Conservation (phyloP, 495 filamentous ascomycete genomes). For the Lepidopterella palustris region DNA sequence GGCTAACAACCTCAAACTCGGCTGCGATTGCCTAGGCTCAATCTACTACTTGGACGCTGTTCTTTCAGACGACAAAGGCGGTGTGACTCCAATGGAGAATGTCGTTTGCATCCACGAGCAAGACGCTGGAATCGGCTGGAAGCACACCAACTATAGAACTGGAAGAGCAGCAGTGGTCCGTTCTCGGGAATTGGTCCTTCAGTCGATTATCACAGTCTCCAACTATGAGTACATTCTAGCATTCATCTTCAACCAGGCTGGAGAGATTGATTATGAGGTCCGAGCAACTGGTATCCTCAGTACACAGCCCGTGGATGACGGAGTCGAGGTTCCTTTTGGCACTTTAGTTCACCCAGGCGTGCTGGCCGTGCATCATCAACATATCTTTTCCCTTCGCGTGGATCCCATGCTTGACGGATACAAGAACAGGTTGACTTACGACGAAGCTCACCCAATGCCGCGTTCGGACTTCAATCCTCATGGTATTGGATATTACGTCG, state of each 20-base stretch:
- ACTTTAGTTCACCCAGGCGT: constrained; percentile 84
- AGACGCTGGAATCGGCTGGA: constrained; percentile 68
- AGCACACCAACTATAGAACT: constrained; percentile 78
- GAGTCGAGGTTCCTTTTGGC: constrained; percentile 63
- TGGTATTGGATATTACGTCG: constrained; percentile 65
- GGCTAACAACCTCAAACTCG: constrained; percentile 62
- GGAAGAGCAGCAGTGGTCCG: constrained; percentile 59
- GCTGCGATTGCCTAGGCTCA: constrained; percentile 52
- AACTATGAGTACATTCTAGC: constrained; percentile 70
- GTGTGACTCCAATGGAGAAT: constrained; percentile 57
- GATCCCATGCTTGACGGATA: constrained; percentile 77
- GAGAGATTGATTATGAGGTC: constrained; percentile 71
- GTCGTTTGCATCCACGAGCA: constrained; percentile 76
- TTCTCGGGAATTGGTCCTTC: constrained; percentile 63
- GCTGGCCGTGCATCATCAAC: constrained; percentile 71
- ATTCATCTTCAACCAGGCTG: constrained; percentile 81
- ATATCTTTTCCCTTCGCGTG: constrained; percentile 83
- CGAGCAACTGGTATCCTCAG: constrained; percentile 78
- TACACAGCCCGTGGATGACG: constrained; percentile 72
- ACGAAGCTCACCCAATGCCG: constrained; percentile 67
- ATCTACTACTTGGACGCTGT: constrained; percentile 67
- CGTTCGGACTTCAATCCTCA: constrained; percentile 72
- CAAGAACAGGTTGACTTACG: constrained; percentile 61
- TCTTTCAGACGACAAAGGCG: constrained; percentile 50
- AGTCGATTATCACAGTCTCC: constrained; percentile 55